Percentiles rank a stretch among this genome's conserved stretches.
Conservation (phyloP, 176 grass and related monocot species). For the Chloris gayana region DNA sequence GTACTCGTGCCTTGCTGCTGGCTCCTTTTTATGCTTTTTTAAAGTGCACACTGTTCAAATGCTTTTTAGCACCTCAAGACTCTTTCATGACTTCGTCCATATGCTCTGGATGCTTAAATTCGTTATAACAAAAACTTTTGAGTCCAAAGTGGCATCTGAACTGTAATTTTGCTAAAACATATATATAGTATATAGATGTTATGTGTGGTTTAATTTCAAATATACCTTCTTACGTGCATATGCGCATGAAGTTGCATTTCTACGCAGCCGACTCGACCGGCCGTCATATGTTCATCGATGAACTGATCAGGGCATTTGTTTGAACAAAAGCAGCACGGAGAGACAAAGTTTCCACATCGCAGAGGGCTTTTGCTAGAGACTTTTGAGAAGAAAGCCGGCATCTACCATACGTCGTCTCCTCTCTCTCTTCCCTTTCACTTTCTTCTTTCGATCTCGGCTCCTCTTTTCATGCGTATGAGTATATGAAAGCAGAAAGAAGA, state of each 20-base stretch:
- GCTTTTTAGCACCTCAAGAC: constrained; percentile 32
- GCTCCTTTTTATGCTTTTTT: constrained; percentile 33
- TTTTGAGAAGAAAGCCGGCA: constrained; percentile 43
- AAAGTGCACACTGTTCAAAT: constrained; percentile 37
- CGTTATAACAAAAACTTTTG: neutral
- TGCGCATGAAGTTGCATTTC: neutral
- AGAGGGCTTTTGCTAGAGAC: constrained; percentile 45
- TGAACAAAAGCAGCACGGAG: constrained; percentile 40
- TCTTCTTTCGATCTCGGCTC: constrained; percentile 44
- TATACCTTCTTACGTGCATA: neutral
- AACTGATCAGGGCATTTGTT: neutral
- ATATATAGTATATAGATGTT: neutral
- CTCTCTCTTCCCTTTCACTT: constrained; percentile 17
- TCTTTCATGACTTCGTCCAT: neutral
- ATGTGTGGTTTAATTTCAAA: neutral
- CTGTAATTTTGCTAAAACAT: neutral
- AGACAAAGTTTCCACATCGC: constrained; percentile 68
- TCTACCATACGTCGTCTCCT: neutral
- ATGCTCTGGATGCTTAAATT: neutral
- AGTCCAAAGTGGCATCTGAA: neutral
- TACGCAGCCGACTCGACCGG: neutral
- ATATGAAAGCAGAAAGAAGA: constrained; percentile 31
- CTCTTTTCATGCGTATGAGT: constrained; percentile 48
- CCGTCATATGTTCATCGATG: constrained; percentile 3
- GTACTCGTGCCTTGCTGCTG: constrained; percentile 5